Conservation (phyloP, 495 filamentous ascomycete genomes). For the Bombardia bombarda region DNA sequence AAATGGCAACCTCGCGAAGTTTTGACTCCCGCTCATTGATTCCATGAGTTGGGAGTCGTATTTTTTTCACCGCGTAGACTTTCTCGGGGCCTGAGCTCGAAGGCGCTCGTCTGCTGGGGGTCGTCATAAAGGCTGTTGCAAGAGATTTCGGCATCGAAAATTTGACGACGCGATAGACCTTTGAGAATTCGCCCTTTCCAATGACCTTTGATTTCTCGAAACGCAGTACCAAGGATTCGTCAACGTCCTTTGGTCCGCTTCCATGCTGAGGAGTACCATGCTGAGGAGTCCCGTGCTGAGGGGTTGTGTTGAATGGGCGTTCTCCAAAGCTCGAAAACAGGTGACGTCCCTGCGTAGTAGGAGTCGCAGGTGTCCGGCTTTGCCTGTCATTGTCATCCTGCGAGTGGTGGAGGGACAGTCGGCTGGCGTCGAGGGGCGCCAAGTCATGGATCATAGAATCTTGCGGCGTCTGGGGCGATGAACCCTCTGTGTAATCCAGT, state of each 20-base stretch:
- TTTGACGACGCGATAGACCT: constrained; percentile 71
- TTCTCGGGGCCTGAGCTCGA: constrained; percentile 37
- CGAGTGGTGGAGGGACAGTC: constrained; percentile 61
- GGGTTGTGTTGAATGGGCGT: constrained; percentile 38
- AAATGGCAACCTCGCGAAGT: constrained; percentile 69
- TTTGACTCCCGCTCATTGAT: constrained; percentile 66
- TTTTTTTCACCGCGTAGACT: constrained; percentile 91
- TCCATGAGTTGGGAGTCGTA: constrained; percentile 68
- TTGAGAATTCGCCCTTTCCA: constrained; percentile 86
- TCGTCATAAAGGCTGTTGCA: constrained; percentile 16
- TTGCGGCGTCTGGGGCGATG: constrained; percentile 72
- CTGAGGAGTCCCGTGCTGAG: constrained; percentile 48
- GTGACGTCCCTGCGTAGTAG: constrained; percentile 52
- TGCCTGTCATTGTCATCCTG: constrained; percentile 26
- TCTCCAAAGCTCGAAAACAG: constrained; percentile 38
- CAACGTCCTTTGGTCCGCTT: constrained; percentile 56
- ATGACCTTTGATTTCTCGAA: constrained; percentile 72
- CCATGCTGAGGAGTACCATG: constrained; percentile 49
- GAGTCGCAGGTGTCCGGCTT: constrained; percentile 58
- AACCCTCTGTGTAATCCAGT: constrained; percentile 27
- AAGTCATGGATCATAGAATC: constrained; percentile 56
- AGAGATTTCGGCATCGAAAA: constrained; percentile 16
- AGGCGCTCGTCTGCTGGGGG: constrained; percentile 28
- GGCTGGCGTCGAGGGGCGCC: constrained; percentile 73
- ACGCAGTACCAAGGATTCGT: constrained; percentile 55